Percentiles rank a stretch among this genome's conserved stretches.
These are phyloP conservation scores for Yamadazyma spencermartinsiae DNA, from an alignment of 1,139 yeast species.

Conservation along the genomic window DNA sequence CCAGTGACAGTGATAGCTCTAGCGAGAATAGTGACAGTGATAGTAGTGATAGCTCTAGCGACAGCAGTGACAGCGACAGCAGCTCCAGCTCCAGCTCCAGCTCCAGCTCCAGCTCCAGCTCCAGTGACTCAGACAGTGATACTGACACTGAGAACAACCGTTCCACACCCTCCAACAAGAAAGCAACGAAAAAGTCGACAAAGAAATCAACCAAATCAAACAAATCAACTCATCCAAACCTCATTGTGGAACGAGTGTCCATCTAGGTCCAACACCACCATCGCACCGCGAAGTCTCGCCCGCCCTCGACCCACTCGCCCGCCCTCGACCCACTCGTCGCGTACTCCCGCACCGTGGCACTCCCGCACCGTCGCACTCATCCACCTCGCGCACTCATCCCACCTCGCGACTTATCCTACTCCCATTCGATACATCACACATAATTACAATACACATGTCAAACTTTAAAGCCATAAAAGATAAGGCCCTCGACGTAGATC, in stretches of 20 bases:
- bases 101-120: conserved; percentile 5
- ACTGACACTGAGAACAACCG: conserved; percentile 3
- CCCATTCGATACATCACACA: conserved; percentile 5
- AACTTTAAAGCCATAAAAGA: conserved; percentile 37
- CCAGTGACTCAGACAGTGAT: conserved; percentile 5
- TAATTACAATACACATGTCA: conserved; percentile 18
- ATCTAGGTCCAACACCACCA: conserved; percentile 6
- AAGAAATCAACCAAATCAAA: conserved; percentile 6
- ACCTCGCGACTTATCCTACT: neutral
- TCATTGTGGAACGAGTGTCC: conserved; percentile 19
- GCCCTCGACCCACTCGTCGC: neutral
- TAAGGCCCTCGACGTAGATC: conserved; percentile 66
- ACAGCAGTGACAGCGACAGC: conserved; percentile 4
- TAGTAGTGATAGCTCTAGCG: neutral
- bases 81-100: conserved; percentile 5
- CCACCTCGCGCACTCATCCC: neutral
- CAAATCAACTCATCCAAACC: conserved; percentile 7
- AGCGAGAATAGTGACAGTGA: conserved; percentile 1
- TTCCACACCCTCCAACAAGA: no score
- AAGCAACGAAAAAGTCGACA: no score
- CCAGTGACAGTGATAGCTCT: conserved; percentile 5
- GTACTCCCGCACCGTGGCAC: no score
- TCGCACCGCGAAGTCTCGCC: no score
- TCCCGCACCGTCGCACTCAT: no score
- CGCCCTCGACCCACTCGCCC: neutral